These are phyloP conservation scores for Pezicula radicicola DNA, from an alignment of 2,329 filamentous ascomycete species.

Conservation along the genomic window DNA sequence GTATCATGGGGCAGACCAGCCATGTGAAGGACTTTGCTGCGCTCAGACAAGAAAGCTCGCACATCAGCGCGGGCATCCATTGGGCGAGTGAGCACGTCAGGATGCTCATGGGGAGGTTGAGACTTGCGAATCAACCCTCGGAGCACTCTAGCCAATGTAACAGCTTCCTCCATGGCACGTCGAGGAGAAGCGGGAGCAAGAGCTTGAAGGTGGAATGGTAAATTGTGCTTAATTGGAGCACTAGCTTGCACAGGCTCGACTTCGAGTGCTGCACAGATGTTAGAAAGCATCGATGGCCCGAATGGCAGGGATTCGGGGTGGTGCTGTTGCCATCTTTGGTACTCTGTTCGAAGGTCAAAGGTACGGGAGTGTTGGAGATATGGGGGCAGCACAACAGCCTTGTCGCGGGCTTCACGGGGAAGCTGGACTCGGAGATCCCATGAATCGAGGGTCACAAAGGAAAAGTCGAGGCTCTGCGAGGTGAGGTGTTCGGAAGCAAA, in stretches of 20 bases:
- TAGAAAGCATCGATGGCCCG: conserved; percentile 89
- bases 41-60: conserved; percentile 89
- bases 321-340: conserved; percentile 97
- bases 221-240: conserved; percentile 96
- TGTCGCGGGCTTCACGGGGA: conserved; percentile 95
- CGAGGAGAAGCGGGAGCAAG: conserved; percentile 92
- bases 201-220: conserved; percentile 96
- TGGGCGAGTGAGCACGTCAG: conserved; percentile 88
- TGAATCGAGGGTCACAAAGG: conserved; percentile 96
- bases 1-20: conserved; percentile 96
- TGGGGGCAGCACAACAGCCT: conserved; percentile 91
- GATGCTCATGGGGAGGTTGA: conserved; percentile 87
- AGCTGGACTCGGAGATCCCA: conserved; percentile 98
- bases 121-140: conserved; percentile 94
- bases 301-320: conserved; percentile 97
- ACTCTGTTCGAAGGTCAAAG: conserved; percentile 95
- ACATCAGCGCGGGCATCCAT: conserved; percentile 98
- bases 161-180: conserved; percentile 94
- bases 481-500: conserved; percentile 92
- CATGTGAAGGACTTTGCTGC: conserved; percentile 98
- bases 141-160: conserved; percentile 89
- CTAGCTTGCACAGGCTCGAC: conserved; percentile 97
- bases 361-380: conserved; percentile 98
- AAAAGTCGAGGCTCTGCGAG: conserved; percentile 90
- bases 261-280: conserved; percentile 97